A percentile compares a stretch with the other conserved stretches of the same genome.
Conservation (phyloP, 495 filamentous ascomycete genomes). For the Tuber brumale region DNA sequence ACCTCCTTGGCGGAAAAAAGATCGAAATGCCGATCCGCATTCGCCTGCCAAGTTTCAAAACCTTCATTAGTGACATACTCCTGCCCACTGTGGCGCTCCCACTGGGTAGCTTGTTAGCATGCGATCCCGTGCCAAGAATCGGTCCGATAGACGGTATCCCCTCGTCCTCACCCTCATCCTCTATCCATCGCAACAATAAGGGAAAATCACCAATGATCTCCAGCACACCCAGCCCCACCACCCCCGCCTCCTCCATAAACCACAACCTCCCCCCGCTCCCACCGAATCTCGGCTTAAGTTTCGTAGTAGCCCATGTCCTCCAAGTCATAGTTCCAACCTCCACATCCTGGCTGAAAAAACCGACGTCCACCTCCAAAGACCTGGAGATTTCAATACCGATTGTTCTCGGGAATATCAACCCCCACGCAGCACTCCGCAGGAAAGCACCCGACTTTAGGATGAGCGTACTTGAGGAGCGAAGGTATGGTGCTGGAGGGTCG, state of each 20-base stretch:
- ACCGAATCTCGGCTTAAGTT: conserved; percentile 20
- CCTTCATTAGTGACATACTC: conserved; percentile 38
- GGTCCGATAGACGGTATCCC: conserved; percentile 8
- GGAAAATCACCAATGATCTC: conserved; percentile 28
- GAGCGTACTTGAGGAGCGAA: conserved; percentile 24
- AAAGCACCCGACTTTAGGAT: conserved; percentile 34
- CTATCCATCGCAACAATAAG: conserved; percentile 26
- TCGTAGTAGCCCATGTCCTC: conserved; percentile 34
- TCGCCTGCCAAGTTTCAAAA: conserved; percentile 33
- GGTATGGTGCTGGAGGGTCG: conserved; percentile 21
- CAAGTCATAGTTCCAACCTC: conserved; percentile 33
- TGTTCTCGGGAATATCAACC: conserved; percentile 35
- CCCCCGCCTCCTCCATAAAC: conserved; percentile 16
- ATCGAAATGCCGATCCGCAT: conserved; percentile 32
- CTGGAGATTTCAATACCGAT: conserved; percentile 38
- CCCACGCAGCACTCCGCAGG: conserved; percentile 14
- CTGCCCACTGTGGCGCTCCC: conserved; percentile 39
- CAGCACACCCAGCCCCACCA: conserved; percentile 9
- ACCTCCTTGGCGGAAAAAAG: conserved; percentile 20
- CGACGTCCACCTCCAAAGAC: conserved; percentile 21
- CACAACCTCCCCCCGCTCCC: conserved; percentile 4
- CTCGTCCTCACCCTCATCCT: not conserved
- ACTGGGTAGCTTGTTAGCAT: conserved; percentile 22
- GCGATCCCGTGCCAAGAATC: conserved; percentile 11
- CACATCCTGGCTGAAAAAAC: conserved; percentile 29